A percentile compares a stretch with the other conserved stretches of the same genome.
Conservation (phyloP, 495 filamentous ascomycete genomes). For the Aspergillus hancockii region DNA sequence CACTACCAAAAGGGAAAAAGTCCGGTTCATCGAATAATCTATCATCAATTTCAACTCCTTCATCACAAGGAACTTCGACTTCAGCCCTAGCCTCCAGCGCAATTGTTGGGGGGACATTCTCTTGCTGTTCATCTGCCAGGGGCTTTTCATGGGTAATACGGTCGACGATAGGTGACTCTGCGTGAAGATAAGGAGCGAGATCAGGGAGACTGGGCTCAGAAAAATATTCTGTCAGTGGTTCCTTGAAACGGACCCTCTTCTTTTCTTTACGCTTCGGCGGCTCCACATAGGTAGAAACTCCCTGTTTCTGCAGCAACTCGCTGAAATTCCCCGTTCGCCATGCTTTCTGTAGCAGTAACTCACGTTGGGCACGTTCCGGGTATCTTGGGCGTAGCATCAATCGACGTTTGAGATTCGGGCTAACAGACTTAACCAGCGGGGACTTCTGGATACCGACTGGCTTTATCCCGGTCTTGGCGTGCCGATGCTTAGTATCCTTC, state of each 20-base stretch:
- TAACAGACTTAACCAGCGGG: slow-evolving; percentile 7
- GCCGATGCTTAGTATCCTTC: background rate
- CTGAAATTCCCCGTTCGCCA: background rate
- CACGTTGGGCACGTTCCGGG: slow-evolving; percentile 9
- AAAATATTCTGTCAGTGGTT: background rate
- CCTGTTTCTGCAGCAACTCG: background rate
- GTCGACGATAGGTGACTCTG: background rate
- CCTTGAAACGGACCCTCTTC: slow-evolving; percentile 7
- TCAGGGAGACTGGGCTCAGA: background rate
- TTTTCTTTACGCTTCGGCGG: background rate
- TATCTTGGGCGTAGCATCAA: background rate
- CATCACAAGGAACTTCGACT: slow-evolving; percentile 1
- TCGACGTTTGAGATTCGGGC: slow-evolving; percentile 10
- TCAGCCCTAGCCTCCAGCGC: slow-evolving; percentile 6
- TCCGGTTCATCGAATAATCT: slow-evolving; percentile 29
- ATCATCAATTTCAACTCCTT: slow-evolving; percentile 20
- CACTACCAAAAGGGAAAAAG: slow-evolving; percentile 26
- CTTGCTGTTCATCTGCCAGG: background rate
- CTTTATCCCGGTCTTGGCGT: background rate
- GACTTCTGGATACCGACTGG: slow-evolving; percentile 7
- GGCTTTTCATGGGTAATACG: background rate
- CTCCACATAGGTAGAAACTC: background rate
- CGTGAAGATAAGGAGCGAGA: slow-evolving; percentile 9
- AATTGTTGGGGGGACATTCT: background rate
- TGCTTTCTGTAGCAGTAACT: background rate